phyloP scores from a whole-genome alignment of 2,329 filamentous ascomycete species.

The Claviceps humidiphila region DNA sequence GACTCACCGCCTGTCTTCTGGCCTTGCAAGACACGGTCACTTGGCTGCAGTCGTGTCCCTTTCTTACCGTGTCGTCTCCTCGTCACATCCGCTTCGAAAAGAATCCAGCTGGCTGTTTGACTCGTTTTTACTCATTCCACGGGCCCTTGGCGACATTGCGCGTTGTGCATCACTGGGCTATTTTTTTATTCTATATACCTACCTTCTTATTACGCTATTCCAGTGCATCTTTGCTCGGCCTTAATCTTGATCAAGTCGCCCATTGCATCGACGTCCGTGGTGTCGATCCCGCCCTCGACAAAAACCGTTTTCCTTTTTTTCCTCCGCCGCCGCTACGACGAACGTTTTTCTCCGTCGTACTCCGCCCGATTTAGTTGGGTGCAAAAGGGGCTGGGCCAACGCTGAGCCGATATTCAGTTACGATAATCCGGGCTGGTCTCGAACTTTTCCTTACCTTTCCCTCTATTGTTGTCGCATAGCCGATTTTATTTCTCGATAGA shows the following conservation, averaged over 20 bases:
- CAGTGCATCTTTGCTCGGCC: background rate
- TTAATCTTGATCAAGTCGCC: constrained; percentile 1
- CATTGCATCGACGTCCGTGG: constrained; percentile 2
- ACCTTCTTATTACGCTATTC: no score
- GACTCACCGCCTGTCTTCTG: constrained; percentile 11
- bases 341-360: constrained; percentile 10
- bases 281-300: constrained; percentile 13
- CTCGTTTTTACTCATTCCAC: constrained; percentile 3
- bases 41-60: constrained; percentile 1
- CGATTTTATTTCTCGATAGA: constrained; percentile 5
- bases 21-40: constrained; percentile 5
- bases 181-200: constrained; percentile 6
- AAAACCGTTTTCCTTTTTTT: constrained; percentile 13
- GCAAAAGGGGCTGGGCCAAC: constrained; percentile 28
- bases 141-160: constrained; percentile 10
- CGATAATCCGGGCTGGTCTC: constrained; percentile 35
- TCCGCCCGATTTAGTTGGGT: constrained; percentile 29
- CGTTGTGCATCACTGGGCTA: constrained; percentile 11
- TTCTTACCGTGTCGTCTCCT: constrained; percentile 6
- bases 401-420: constrained; percentile 15
- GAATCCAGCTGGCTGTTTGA: constrained; percentile 12
- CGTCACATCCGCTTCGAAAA: constrained; percentile 3
- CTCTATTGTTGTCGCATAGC: constrained; percentile 12
- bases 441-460: constrained; percentile 15
- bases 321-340: constrained; percentile 26